Evolutionary conservation across 2,329 filamentous ascomycete species (phyloP), one percentile per base, ranked within the genome.

Genomic region (Claviceps arundinis): DNA sequence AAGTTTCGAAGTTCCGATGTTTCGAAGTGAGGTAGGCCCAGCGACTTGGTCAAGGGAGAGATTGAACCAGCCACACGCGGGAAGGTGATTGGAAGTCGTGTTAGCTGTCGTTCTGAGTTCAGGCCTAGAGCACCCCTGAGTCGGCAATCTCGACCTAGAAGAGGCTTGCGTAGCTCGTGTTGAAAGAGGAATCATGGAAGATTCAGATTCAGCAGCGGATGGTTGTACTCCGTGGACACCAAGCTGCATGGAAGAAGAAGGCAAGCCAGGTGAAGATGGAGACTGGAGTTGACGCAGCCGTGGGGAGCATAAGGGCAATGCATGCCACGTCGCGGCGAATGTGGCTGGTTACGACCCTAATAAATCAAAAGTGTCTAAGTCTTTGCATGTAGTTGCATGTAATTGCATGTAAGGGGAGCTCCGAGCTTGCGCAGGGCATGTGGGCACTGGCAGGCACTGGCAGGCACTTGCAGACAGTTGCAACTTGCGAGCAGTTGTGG

Each of bases 41-140:
- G 34, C 47, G 43, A 37, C 30, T 45, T 52, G 53, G 37, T 26
- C 43, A 40, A 50, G 26, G 42, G n/a, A 54, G 34, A 48, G 37
- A 13, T 14, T 41, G 30, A 34, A 47, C 17, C 34, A 24, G 43
- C 22, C 38, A 37, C 40, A 14, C n/a, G 50, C 19, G n/a, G 14
- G 43, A 51, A 11, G 22, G 5, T 14, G 26, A 37, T 43, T 11
- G 22, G 40, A n/a, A 17, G 16, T 50, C n/a, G 47, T 49, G 47
- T 30, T 41, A 11, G 40, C 19, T 24, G 42, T 51, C n/a, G 38
- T 30, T 30, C 17, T 24, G 30, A 19, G 17, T 1, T n/a, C n/a
- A n/a, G n/a, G 26, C 24, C 41, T n/a, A 38, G 40, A 44, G 14
- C 14, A 45, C 34, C 14, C 14, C 22, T 30, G 37, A 26, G 9